Conservation (phyloP, 2,329 filamentous ascomycete genomes). For the Lecanicillium sp. region DNA sequence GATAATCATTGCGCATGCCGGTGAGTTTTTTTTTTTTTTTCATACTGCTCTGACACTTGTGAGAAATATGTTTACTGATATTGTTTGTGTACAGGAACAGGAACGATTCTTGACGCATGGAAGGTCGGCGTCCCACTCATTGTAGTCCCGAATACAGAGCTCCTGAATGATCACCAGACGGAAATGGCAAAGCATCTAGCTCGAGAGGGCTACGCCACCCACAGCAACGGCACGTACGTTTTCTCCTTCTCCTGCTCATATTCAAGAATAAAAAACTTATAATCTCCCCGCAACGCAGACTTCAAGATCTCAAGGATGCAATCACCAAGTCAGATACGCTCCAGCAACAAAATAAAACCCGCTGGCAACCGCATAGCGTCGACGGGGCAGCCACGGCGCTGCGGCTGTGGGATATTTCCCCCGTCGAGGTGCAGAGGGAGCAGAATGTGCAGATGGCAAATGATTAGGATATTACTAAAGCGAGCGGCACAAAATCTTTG, state of each 20-base stretch:
- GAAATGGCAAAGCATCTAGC: constrained; percentile 76
- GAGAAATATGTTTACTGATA: too few relatives aligned
- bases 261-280: neutral
- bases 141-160: constrained; percentile 74
- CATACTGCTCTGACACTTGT: too few relatives aligned
- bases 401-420: constrained; percentile 26
- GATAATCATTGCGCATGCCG: constrained; percentile 81
- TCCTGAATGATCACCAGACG: constrained; percentile 85
- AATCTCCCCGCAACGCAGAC: constrained; percentile 11
- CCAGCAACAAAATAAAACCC: constrained; percentile 24
- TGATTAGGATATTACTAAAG: constrained; percentile 28
- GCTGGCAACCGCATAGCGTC: constrained; percentile 24
- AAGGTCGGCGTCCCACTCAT: constrained; percentile 68
- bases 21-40: constrained; percentile 36
- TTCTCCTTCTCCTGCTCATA: too few relatives aligned
- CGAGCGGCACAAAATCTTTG: too few relatives aligned
- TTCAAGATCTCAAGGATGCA: constrained; percentile 24
- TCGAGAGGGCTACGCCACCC: constrained; percentile 66
- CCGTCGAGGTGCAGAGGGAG: constrained; percentile 24
- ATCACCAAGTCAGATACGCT: constrained; percentile 28
- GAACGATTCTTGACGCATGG: constrained; percentile 78
- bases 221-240: constrained; percentile 56
- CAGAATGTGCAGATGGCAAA: constrained; percentile 28
- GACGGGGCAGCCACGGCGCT: constrained; percentile 11
- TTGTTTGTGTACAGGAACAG: constrained; percentile 55